Base-by-base conservation (phyloP, 352 stramenopile species). In the Phytophthora macrochlamydospora region DNA sequence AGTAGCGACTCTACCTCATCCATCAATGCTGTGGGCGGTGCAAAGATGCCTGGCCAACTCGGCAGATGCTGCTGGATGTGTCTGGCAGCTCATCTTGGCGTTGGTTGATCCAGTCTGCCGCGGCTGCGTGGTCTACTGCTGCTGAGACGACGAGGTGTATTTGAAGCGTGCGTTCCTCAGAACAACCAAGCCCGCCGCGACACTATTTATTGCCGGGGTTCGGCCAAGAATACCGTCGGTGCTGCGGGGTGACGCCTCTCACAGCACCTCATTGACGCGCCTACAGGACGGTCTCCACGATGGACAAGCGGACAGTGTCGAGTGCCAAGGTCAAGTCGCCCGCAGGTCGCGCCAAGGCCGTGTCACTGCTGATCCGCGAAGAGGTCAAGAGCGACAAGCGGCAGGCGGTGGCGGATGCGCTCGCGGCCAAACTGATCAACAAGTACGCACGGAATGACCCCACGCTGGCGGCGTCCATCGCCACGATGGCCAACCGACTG, bases 381-480 rank as follows among this genome's bases (percentile, higher is more conserved):
- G 80, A 89, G 52, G 63, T 75, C 28, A 87, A 85, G 50, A 89
- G 73, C 52, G 79, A 89, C 67, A 91, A 90, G 56, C 70, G 83
- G 6, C 76, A 83, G 60, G 79, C 71, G 18, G 64, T 91, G 8
- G 78, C 77, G 11, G 77, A 90, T 9, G 83, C 80, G 7, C 60
- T 91, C 32, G 63, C 73, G 12, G 57, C 71, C 24, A 89, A 87
- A 33, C 61, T 91, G 8, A 59, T 55, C 6, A 32, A 56, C 42
- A 90, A 92, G 65, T 92, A 90, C 62, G 83, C 83, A 28, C 83
- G 81, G 63, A 40, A 83, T 11, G 83, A 92, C 55, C 51, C 73
- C 11, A 53, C 67, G 12, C 85, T 92, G 59, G 79, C 67, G 7
- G 76, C 79, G 7, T 83, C 82, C 4, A 92, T 92, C 55, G 58